phyloP scores from a whole-genome alignment of 306 rosid species.

The Phaseolus lunatus region DNA sequence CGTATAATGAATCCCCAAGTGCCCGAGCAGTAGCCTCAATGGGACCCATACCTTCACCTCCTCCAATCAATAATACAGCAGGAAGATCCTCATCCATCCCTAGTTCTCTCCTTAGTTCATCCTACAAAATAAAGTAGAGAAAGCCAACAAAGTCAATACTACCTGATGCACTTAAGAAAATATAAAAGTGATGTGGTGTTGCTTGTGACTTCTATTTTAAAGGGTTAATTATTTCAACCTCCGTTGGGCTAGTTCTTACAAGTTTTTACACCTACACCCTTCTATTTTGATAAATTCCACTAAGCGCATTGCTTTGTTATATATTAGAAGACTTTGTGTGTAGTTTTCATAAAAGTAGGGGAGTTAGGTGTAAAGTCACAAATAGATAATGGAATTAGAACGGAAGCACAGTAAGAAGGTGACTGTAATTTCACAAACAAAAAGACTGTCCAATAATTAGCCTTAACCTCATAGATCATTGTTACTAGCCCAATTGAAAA shows the following conservation, averaged over 20 bases:
- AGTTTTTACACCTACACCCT: neutral
- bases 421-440: neutral
- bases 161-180: conserved; percentile 12
- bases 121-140: conserved; percentile 50
- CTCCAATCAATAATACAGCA: conserved; percentile 94
- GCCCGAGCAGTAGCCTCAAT: conserved; percentile 97
- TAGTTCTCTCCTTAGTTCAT: conserved; percentile 72
- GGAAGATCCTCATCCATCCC: conserved; percentile 98
- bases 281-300: neutral
- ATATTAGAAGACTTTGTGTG: neutral
- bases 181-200: neutral
- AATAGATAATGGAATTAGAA: neutral
- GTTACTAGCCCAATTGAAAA: neutral
- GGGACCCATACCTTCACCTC: conserved; percentile 99
- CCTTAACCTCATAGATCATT: neutral
- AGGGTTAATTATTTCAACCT: neutral
- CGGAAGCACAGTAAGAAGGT: neutral
- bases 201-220: neutral
- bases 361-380: neutral
- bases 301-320: neutral
- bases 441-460: neutral
- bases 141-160: conserved; percentile 33
- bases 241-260: neutral
- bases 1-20: conserved; percentile 72
- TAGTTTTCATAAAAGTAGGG: neutral